Conservation (phyloP, 116 monocot species). For the Papilionanthe hybrid region DNA sequence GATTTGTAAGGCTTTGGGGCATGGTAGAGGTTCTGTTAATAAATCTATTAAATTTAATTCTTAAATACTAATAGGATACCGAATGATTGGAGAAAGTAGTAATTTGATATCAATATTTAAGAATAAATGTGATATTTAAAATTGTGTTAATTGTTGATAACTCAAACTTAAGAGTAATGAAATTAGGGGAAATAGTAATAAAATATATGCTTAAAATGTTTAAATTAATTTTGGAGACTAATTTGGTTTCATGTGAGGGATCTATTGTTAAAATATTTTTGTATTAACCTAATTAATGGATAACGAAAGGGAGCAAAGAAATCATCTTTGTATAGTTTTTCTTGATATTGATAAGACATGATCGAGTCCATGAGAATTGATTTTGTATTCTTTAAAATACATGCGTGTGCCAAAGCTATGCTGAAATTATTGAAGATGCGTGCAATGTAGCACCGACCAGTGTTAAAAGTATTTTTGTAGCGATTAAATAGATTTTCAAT, state of each 20-base stretch:
- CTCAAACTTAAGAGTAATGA: neutral
- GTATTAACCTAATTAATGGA: neutral
- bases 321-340: neutral
- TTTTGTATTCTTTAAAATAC: neutral
- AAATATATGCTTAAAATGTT: neutral
- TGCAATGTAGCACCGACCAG: neutral
- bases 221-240: neutral
- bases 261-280: neutral
- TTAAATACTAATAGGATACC: neutral
- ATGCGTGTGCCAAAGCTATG: neutral
- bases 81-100: neutral
- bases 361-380: neutral
- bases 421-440: neutral
- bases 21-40: neutral
- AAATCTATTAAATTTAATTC: neutral
- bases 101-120: neutral
- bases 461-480: neutral
- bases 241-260: neutral
- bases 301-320: neutral
- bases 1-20: neutral
- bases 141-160: neutral
- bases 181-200: neutral
- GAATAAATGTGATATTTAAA: neutral
- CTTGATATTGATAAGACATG: neutral
- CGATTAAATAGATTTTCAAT: neutral